Evolutionary conservation across 2,329 filamentous ascomycete genomes (phyloP).

Genomic region (Ascochyta rabiei): DNA sequence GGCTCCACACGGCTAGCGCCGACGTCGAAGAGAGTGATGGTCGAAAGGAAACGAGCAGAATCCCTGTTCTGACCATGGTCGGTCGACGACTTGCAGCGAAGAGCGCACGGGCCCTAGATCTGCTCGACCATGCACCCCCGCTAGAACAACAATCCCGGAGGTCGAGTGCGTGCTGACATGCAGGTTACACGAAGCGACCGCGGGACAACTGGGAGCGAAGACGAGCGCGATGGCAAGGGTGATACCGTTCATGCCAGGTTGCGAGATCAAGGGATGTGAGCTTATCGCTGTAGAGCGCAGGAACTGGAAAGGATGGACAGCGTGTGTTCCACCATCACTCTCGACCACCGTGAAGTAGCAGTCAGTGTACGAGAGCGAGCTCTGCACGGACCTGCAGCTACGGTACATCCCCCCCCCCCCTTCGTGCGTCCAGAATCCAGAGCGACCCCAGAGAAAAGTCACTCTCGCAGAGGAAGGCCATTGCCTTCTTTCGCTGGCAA

Average conservation of each 20-base stretch:
- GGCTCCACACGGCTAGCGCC: neutral
- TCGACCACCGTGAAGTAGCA: too few species aligned
- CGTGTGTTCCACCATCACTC: too few species aligned
- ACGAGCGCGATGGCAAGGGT: conserved; percentile 2
- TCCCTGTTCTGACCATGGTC: neutral
- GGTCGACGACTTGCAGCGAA: neutral
- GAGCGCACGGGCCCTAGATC: conserved; percentile 8
- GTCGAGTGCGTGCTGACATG: neutral
- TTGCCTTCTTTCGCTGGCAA: too few species aligned
- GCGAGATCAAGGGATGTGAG: neutral
- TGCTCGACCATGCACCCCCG: conserved; percentile 10
- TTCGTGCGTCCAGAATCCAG: too few species aligned
- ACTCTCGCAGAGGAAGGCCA: too few species aligned
- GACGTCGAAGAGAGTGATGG: neutral
- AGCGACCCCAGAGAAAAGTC: too few species aligned
- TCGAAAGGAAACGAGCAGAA: neutral
- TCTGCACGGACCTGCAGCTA: too few species aligned
- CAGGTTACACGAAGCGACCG: neutral
- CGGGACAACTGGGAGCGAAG: neutral
- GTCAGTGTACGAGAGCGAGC: too few species aligned
- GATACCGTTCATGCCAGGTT: neutral
- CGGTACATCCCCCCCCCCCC: too few species aligned
- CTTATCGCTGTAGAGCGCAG: neutral
- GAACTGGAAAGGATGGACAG: neutral
- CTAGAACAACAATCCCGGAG: too few species aligned